A percentile compares a stretch with the other conserved stretches of the same genome.
Conservation (phyloP, 1,284 basidiomycete genomes). For the Rhodotorula mucilaginosa region DNA sequence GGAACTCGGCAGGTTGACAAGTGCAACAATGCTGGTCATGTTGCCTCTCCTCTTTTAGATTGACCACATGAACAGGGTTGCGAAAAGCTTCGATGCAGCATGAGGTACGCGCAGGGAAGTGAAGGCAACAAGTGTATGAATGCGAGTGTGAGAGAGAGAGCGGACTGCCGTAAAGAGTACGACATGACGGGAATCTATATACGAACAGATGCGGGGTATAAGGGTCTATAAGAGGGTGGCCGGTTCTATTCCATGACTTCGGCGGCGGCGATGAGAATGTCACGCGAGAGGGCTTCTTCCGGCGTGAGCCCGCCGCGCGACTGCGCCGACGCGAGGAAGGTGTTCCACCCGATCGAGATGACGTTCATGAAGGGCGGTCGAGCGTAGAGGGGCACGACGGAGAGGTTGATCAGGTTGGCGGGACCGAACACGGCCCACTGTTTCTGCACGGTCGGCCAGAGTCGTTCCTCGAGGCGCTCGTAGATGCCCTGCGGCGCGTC, state of each 20-base stretch:
- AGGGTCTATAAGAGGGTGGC: not conserved
- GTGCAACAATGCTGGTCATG: no score
- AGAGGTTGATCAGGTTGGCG: slow-evolving; percentile 42
- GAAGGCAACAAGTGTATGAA: not conserved
- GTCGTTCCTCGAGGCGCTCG: slow-evolving; percentile 23
- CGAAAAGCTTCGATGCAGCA: no score
- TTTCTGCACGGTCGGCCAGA: slow-evolving; percentile 32
- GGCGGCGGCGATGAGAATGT: slow-evolving; percentile 15
- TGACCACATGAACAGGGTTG: no score
- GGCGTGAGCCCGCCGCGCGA: slow-evolving; percentile 8
- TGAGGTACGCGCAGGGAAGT: no score
- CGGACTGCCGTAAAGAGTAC: not conserved
- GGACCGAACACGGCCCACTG: slow-evolving; percentile 42
- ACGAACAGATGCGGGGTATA: not conserved
- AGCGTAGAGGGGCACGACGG: slow-evolving; percentile 42
- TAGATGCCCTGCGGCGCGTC: slow-evolving; percentile 21
- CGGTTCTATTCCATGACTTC: slow-evolving; percentile 20
- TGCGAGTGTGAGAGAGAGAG: not conserved
- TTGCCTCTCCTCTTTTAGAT: no score
- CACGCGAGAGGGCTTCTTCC: not conserved
- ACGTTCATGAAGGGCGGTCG: slow-evolving; percentile 44
- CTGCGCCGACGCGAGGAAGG: slow-evolving; percentile 4
- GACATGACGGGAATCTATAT: not conserved
- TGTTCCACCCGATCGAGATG: slow-evolving; percentile 29
- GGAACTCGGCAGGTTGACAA: no score